Evolutionary conservation across 768 basidiomycete species (phyloP), one percentile per base, ranked within the genome.

Genomic region (Mrakia gelida): DNA sequence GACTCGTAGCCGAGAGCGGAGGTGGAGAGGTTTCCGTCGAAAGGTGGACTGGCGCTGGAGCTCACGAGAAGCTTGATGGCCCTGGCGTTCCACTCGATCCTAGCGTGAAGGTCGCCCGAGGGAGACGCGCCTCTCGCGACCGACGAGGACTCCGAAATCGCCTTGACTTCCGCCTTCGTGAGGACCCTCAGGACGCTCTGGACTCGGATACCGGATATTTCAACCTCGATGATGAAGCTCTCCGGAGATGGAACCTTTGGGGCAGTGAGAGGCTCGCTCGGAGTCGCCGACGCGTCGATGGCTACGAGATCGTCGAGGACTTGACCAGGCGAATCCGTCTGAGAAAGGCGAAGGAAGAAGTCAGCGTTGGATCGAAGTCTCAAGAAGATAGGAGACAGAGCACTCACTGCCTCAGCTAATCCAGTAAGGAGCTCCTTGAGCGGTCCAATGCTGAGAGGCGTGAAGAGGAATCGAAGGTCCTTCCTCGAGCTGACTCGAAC

Each of bases 391-490:
- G 61, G 30, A 26, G 13, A 68, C 5, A 16, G 11, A 68, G 32
- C 8, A 73, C 72, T 61, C 21, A 73, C 72, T 10, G 56, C 7
- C 13, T 32, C 16, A 2, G 34, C 23, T 5, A 73, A 15, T 9
- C 72, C 72, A 3, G 54, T 5, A 15, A 73, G 16, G 1, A 73
- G 56, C 21, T 73, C 72, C 5, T 34, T 52, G 32, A 73, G 21
- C 23, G 54, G 30, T 11, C 18, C 54, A 10, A 61, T 16, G 56
- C 72, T 73, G 30, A 73, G 56, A 6, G 72, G 72, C 15, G 72
- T 73, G 56, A 73, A 73, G 56, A 73, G 72, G 26, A 73, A 15
- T 21, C 72, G 72, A 54, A 73, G 18, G 32, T 52, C 72, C 13
- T 26, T 32, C 8, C 30, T 73, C 49, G n/a, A 56, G 28, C 32